Conservation (phyloP, 768 basidiomycete species). For the Chalciporus chontae region DNA sequence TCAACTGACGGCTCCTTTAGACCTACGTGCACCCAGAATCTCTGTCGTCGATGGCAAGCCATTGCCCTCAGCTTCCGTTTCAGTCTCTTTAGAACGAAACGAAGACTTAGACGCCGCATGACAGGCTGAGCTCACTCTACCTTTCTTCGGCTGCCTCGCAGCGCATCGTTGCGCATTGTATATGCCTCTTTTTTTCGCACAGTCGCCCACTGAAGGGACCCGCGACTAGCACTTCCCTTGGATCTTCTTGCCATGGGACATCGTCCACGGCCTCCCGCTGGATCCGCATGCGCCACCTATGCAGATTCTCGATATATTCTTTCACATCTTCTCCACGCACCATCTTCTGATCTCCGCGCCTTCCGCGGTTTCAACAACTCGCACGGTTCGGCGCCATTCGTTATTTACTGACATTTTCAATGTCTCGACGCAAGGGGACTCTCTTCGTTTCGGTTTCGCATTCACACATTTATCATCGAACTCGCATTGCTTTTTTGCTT, state of each 20-base stretch:
- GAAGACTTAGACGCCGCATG: conserved; percentile 30
- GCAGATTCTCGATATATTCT: conserved; percentile 13
- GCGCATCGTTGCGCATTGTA: conserved; percentile 16
- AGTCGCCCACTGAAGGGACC: conserved; percentile 21
- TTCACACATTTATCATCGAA: conserved; percentile 27
- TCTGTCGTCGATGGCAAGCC: conserved; percentile 62
- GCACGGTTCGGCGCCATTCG: conserved; percentile 1
- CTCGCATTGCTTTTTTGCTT: conserved; percentile 20
- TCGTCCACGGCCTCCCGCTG: conserved; percentile 22
- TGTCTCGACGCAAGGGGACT: conserved; percentile 2
- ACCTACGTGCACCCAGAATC: conserved; percentile 53
- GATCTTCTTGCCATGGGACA: conserved; percentile 20
- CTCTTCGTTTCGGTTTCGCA: conserved; percentile 13
- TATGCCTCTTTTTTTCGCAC: conserved; percentile 25
- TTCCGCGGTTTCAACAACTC: conserved; percentile 9
- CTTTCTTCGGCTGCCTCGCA: conserved; percentile 6
- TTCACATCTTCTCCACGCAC: conserved; percentile 10
- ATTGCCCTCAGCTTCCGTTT: conserved; percentile 53
- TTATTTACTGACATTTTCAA: conserved; percentile 3
- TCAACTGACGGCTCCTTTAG: conserved; percentile 28
- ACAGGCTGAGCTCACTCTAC: conserved; percentile 18
- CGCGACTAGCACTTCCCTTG: conserved; percentile 19
- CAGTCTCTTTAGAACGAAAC: conserved; percentile 51
- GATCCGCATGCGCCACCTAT: conserved; percentile 21
- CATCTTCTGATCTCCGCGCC: conserved; percentile 18